These are phyloP conservation scores for Solanum sitiens DNA, from an alignment of 257 asterid genomes.

Conservation along the genomic window DNA sequence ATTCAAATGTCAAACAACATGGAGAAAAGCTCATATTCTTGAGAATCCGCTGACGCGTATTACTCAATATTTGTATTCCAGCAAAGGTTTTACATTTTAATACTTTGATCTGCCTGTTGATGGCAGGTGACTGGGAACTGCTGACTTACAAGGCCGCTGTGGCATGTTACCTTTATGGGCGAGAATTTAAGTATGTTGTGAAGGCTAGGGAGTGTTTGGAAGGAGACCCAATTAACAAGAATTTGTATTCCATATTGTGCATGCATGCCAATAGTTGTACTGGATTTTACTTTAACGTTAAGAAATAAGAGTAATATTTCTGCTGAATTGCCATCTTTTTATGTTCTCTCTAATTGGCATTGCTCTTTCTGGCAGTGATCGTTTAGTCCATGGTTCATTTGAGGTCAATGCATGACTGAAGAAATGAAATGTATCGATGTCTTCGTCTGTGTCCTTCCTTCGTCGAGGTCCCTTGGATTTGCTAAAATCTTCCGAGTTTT, in stretches of 20 bases:
- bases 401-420: neutral
- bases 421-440: too few species aligned
- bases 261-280: constrained; percentile 41
- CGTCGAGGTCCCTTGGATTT: neutral
- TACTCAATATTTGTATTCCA: neutral
- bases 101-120: neutral
- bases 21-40: neutral
- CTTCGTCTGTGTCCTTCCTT: neutral
- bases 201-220: constrained; percentile 31
- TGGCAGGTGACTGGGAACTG: constrained; percentile 56
- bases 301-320: neutral
- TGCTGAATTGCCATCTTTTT: neutral
- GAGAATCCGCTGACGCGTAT: neutral
- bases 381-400: neutral
- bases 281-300: constrained; percentile 26
- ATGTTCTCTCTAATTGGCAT: too few species aligned
- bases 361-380: neutral
- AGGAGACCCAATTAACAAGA: constrained; percentile 25
- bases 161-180: constrained; percentile 70
- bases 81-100: neutral
- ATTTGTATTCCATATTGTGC: constrained; percentile 37
- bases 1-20: neutral
- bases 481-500: too few species aligned
- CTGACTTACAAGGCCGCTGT: constrained; percentile 66
- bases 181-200: constrained; percentile 34